A percentile compares a stretch with the other conserved stretches of the same genome.
These are phyloP conservation scores for Aegilops bicornis DNA, from an alignment of 176 grass and related monocot genomes.

Conservation along the genomic window DNA sequence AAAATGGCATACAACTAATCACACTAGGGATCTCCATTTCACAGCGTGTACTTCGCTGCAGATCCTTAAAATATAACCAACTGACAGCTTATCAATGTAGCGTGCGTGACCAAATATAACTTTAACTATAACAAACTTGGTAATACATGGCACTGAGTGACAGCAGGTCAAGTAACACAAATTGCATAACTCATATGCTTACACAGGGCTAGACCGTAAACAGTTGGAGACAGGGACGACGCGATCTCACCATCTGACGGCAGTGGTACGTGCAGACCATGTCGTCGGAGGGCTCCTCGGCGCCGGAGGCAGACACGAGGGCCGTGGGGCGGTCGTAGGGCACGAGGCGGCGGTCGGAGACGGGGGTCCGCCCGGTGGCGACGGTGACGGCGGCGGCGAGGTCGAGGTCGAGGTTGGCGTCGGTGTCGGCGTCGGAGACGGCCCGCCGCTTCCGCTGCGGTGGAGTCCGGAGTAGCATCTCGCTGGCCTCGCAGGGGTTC, in stretches of 20 bases:
- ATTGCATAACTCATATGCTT: background rate
- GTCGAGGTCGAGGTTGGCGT: background rate
- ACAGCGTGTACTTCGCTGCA: background rate
- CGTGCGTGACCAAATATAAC: background rate
- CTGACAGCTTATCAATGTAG: background rate
- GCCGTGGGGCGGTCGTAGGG: constrained; percentile 49
- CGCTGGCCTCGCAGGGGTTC: constrained; percentile 14
- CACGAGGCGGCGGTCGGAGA: constrained; percentile 85
- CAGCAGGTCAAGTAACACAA: background rate
- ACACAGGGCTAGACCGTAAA: background rate
- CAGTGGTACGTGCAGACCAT: constrained; percentile 96
- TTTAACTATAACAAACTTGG: background rate
- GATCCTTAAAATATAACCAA: constrained; percentile 9
- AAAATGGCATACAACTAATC: background rate
- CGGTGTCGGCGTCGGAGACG: background rate
- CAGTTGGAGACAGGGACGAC: background rate
- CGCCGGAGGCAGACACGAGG: constrained; percentile 27
- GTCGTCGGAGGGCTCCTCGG: constrained; percentile 46
- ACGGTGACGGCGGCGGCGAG: background rate
- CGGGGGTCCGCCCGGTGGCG: constrained; percentile 42
- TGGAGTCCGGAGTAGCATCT: constrained; percentile 83
- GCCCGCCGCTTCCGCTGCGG: constrained; percentile 69
- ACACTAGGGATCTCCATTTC: background rate
- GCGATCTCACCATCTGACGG: constrained; percentile 93
- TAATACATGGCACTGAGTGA: background rate